A percentile compares a stretch with the other conserved stretches of the same genome.
Conservation (phyloP, 2,329 filamentous ascomycete species). For the Epichloe festucae region DNA sequence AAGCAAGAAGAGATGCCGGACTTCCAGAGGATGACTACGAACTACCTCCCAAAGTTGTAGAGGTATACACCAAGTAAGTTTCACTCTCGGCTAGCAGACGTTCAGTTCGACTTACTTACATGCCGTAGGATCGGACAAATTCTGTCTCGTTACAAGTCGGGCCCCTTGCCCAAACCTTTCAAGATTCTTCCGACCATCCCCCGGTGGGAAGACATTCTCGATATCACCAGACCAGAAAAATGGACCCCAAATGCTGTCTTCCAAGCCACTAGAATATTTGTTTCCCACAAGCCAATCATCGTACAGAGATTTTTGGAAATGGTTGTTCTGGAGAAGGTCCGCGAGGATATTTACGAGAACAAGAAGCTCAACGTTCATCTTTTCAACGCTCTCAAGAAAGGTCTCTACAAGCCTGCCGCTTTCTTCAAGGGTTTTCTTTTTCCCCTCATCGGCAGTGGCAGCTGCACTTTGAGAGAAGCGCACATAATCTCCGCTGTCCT, state of each 20-base stretch:
- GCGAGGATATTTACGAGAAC: constrained; percentile 84
- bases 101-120: constrained; percentile 7
- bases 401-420: constrained; percentile 81
- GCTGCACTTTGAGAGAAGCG: constrained; percentile 86
- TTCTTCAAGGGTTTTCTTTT: constrained; percentile 97
- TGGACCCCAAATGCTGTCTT: constrained; percentile 69
- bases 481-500: constrained; percentile 83
- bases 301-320: constrained; percentile 79
- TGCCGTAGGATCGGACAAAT: constrained; percentile 61
- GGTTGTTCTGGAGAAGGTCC: constrained; percentile 78
- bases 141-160: constrained; percentile 84
- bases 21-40: constrained; percentile 69
- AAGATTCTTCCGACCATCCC: constrained; percentile 90
- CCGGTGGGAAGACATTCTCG: constrained; percentile 77
- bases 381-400: constrained; percentile 85
- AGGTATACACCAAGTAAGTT: constrained; percentile 77
- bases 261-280: constrained; percentile 84
- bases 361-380: constrained; percentile 94
- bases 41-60: constrained; percentile 79
- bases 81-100: background rate
- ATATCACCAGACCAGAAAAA: constrained; percentile 66
- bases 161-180: constrained; percentile 94
- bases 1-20: constrained; percentile 32
- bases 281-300: constrained; percentile 66
- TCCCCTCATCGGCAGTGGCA: constrained; percentile 70